A percentile compares a stretch with the other conserved stretches of the same genome.
These are phyloP conservation scores for Dryadomyces quercivorus DNA, from an alignment of 2,329 filamentous ascomycete genomes.

Conservation along the genomic window DNA sequence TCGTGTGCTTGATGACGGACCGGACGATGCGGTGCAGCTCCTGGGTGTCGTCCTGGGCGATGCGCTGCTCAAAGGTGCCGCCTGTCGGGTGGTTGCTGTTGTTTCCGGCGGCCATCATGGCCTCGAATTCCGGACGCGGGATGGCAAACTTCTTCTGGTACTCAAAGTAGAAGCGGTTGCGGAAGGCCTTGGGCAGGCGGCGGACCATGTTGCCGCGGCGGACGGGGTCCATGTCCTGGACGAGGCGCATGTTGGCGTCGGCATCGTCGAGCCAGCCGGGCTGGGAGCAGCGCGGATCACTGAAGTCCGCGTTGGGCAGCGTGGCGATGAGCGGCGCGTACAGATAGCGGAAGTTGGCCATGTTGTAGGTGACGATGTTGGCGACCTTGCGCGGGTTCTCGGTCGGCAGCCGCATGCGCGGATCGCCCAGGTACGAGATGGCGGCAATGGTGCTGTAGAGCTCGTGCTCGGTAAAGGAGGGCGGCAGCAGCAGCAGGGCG, in stretches of 20 bases:
- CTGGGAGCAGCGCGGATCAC: slow-evolving; percentile 46
- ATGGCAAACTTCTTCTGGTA: slow-evolving; percentile 88
- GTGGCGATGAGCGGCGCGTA: slow-evolving; percentile 85
- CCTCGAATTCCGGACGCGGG: slow-evolving; percentile 68
- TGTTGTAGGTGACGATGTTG: slow-evolving; percentile 88
- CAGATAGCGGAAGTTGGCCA: slow-evolving; percentile 79
- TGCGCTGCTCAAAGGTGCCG: slow-evolving; percentile 74
- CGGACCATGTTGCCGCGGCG: slow-evolving; percentile 95
- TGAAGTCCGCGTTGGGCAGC: slow-evolving; percentile 76
- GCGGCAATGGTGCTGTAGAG: slow-evolving; percentile 86
- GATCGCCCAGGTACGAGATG: slow-evolving; percentile 89
- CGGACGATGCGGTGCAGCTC: slow-evolving; percentile 61
- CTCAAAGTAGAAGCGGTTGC: slow-evolving; percentile 82
- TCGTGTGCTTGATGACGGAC: slow-evolving; percentile 71
- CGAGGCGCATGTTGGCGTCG: slow-evolving; percentile 53
- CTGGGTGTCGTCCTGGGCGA: slow-evolving; percentile 55
- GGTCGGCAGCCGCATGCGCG: slow-evolving; percentile 82
- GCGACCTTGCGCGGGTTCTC: slow-evolving; percentile 87
- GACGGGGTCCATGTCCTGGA: slow-evolving; percentile 85
- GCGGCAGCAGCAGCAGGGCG: slow-evolving; percentile 73
- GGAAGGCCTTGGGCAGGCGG: slow-evolving; percentile 74
- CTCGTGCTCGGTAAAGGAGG: slow-evolving; percentile 72
- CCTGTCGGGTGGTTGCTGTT: slow-evolving; percentile 28
- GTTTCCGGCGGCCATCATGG: slow-evolving; percentile 68
- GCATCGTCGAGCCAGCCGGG: slow-evolving; percentile 52